These are phyloP conservation scores for Phialophora expanda DNA, from an alignment of 2,329 filamentous ascomycete genomes.

Conservation along the genomic window DNA sequence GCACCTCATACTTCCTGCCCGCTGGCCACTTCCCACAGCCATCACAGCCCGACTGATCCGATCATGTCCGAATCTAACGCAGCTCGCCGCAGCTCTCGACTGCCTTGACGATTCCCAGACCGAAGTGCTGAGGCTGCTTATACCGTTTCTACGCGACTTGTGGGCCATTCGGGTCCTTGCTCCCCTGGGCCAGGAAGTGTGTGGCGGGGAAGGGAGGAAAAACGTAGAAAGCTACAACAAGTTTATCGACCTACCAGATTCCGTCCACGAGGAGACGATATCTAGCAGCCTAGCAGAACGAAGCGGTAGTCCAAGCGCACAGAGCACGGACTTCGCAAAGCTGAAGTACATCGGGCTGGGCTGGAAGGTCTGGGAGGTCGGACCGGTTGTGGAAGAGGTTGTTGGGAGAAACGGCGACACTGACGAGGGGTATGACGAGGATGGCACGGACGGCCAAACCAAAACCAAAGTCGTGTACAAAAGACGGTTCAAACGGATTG, in stretches of 20 bases:
- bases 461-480: conserved; percentile 41
- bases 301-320: background rate
- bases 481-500: conserved; percentile 46
- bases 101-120: conserved; percentile 32
- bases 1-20: conserved; percentile 62
- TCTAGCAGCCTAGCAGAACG: conserved; percentile 1
- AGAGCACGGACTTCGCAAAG: conserved; percentile 19
- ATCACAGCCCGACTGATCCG: conserved; percentile 59
- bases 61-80: conserved; percentile 62
- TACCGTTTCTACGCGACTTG: conserved; percentile 39
- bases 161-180: conserved; percentile 50
- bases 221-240: conserved; percentile 15
- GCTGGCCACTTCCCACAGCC: conserved; percentile 58
- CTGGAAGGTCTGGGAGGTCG: conserved; percentile 31
- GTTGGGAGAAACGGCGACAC: conserved; percentile 24
- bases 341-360: conserved; percentile 35
- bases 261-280: conserved; percentile 26
- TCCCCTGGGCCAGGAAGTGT: conserved; percentile 33
- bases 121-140: conserved; percentile 31
- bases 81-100: conserved; percentile 60
- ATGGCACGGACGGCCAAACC: conserved; percentile 14
- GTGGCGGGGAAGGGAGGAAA: conserved; percentile 27
- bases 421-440: conserved; percentile 8
- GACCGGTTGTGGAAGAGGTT: conserved; percentile 24
- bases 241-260: conserved; percentile 23